These are phyloP conservation scores for Cystobasidium onofrii DNA, from an alignment of 768 basidiomycete species.

Conservation along the genomic window DNA sequence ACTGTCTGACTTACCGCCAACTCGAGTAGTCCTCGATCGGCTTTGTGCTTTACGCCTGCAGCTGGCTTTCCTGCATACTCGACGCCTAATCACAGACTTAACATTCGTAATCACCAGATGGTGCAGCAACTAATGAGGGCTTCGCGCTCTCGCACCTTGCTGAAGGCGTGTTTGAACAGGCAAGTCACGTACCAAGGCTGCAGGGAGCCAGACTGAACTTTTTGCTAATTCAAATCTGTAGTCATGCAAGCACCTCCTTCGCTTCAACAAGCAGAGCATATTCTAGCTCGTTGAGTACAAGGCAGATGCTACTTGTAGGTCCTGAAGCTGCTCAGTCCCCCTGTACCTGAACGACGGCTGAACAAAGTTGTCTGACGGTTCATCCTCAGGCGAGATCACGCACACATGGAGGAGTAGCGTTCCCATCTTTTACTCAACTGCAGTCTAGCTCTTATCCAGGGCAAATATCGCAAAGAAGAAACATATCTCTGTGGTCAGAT, in stretches of 20 bases:
- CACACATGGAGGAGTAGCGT: neutral
- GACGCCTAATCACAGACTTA: neutral
- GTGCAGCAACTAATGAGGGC: neutral
- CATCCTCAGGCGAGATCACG: neutral
- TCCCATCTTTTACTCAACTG: neutral
- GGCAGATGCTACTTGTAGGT: neutral
- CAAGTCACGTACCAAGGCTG: neutral
- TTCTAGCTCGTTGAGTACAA: neutral
- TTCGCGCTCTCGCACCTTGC: neutral
- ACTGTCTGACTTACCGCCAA: neutral
- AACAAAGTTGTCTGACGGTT: neutral
- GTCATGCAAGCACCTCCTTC: neutral
- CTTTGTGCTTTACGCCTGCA: neutral
- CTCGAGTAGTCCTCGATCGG: neutral
- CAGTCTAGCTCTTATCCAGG: neutral
- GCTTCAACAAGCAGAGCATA: neutral
- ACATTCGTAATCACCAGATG: neutral
- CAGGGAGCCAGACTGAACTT: neutral
- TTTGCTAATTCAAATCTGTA: neutral
- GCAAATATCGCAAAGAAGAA: neutral
- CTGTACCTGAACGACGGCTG: no score
- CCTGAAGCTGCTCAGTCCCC: no score
- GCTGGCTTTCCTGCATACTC: neutral
- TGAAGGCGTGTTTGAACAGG: neutral
- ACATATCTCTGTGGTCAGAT: constrained; percentile 13